Conservation (phyloP, 2,329 filamentous ascomycete species). For the Aspergillus floridensis region DNA sequence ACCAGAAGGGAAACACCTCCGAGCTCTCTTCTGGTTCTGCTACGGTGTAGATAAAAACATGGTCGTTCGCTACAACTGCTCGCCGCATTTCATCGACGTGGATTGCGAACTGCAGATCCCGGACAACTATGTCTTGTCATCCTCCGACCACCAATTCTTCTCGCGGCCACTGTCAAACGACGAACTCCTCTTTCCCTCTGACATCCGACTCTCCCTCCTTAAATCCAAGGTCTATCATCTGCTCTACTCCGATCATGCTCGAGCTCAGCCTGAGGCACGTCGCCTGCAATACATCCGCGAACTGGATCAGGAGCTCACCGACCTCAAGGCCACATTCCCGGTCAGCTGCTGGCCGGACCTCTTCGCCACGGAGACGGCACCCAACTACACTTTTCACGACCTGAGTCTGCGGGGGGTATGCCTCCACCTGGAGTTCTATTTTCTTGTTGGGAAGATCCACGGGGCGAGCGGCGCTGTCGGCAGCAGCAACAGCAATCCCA, state of each 20-base stretch:
- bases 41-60: constrained; percentile 25
- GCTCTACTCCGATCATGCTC: constrained; percentile 19
- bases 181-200: constrained; percentile 25
- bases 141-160: constrained; percentile 22
- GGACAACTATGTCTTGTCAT: constrained; percentile 16
- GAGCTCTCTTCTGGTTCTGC: constrained; percentile 26
- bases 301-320: constrained; percentile 23
- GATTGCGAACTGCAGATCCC: constrained; percentile 26
- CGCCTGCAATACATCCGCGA: constrained; percentile 24
- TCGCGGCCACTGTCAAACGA: constrained; percentile 19
- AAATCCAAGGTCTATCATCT: constrained; percentile 24
- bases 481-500: neutral
- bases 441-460: constrained; percentile 25
- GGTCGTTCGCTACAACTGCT: constrained; percentile 19
- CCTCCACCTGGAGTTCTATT: constrained; percentile 28
- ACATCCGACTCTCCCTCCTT: constrained; percentile 23
- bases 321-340: constrained; percentile 20
- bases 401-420: constrained; percentile 25
- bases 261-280: constrained; percentile 17
- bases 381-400: constrained; percentile 24
- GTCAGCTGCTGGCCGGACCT: constrained; percentile 18
- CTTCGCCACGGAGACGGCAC: constrained; percentile 17
- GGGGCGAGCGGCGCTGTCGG: constrained; percentile 11
- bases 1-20: constrained; percentile 17
- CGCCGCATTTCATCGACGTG: constrained; percentile 21